A percentile compares a stretch with the other conserved stretches of the same genome.
phyloP scores from a whole-genome alignment of 305 asterid species.

The Solanum hybrid region DNA sequence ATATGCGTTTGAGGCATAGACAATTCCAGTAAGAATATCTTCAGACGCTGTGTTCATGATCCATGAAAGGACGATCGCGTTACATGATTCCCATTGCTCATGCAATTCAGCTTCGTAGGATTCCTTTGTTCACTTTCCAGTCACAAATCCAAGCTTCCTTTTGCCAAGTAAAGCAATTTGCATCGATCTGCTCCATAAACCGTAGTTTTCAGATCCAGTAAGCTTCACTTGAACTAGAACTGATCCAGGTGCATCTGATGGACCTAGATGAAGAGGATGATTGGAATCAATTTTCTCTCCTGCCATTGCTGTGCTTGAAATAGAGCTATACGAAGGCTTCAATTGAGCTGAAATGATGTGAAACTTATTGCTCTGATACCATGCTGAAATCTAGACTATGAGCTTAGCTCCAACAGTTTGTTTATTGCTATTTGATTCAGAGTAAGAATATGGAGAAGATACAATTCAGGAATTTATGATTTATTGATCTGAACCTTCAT shows the following conservation, averaged over 20 bases:
- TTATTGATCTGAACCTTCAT: too few relatives aligned
- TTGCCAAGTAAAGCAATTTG: neutral
- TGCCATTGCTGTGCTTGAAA: neutral
- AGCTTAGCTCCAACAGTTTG: too few relatives aligned
- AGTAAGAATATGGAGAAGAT: too few relatives aligned
- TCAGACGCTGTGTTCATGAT: neutral
- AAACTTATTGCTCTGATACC: too few relatives aligned
- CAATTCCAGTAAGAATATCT: neutral
- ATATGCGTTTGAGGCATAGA: neutral
- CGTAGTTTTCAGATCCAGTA: neutral
- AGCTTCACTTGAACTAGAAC: neutral
- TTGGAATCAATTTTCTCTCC: neutral
- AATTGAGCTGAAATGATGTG: too few relatives aligned
- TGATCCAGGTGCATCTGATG: neutral
- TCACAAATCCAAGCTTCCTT: neutral
- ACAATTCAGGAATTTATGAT: too few relatives aligned
- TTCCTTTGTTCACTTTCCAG: neutral
- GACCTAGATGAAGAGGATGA: neutral
- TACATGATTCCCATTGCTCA: neutral
- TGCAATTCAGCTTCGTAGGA: neutral
- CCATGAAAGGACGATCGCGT: neutral
- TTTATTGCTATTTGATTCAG: too few relatives aligned
- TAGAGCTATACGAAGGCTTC: too few relatives aligned
- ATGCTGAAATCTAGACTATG: too few relatives aligned
- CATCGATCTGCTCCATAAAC: neutral